Evolutionary conservation across 176 grass and related monocot genomes (phyloP), one percentile per base, ranked within the genome.

Genomic region (Avena atlantica): DNA sequence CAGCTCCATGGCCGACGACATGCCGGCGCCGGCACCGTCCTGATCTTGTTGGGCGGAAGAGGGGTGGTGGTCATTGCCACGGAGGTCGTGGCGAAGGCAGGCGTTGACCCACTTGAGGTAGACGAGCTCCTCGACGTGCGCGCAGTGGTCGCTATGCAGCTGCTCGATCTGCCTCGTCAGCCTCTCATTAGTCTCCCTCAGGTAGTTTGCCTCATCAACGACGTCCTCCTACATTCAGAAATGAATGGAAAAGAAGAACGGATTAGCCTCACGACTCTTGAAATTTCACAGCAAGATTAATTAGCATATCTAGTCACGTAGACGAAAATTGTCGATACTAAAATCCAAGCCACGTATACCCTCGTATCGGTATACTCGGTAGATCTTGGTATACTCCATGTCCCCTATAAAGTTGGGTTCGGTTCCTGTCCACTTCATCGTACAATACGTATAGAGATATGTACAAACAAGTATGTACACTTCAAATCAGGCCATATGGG

Each of bases 71-170:
- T 88, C 79, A 12, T 48, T 45, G 72, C 63, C 81, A 74, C 88
- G 88, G 79, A 98, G 65, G 34, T 98, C 96, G 52, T 98, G 84
- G 56, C 93, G 86, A 57, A 95, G 84, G 92, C 93, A 95, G 55
- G 93, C 93, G 86, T 98, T 98, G 51, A 94, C 67, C 93, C 96
- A 94, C 78, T 89, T 94, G 78, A 98, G 96, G 84, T 98, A 98
- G 10, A 98, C 96, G 27, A 95, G 84, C 79, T 98, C 96, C 81
- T 95, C 92, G 20, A 94, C 87, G 63, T 89, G 86, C 31, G 82
- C 70, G 75, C 84, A 94, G 79, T 93, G 93, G 73, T 92, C 75
- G 63, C 45, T 72, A 87, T 44, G 91, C 19, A 98, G 82, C 83
- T 92, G 90, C 80, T 93, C 92, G 73, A 98, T 86, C 89, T 95